Evolutionary conservation across 768 basidiomycete species (phyloP).

Genomic region (Mycena polygramma): DNA sequence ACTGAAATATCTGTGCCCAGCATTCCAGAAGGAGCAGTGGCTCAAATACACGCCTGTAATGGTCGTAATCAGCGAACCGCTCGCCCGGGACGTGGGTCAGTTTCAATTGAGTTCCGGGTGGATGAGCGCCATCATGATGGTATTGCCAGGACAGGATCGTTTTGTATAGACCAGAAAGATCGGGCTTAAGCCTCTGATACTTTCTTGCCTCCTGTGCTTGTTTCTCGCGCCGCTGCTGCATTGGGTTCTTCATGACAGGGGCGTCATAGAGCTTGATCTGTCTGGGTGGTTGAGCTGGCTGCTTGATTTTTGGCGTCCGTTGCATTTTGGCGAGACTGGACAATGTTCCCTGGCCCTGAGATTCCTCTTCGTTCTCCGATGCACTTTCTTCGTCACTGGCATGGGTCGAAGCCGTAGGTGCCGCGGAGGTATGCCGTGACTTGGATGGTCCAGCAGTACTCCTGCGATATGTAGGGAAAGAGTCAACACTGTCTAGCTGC

Average conservation of each 20-base stretch:
- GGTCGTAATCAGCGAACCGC: conserved; percentile 70
- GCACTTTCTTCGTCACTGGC: conserved; percentile 60
- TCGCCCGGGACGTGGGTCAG: conserved; percentile 67
- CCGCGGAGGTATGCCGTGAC: conserved; percentile 31
- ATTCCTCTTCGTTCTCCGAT: conserved; percentile 60
- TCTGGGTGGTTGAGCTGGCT: conserved; percentile 64
- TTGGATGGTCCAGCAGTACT: conserved; percentile 40
- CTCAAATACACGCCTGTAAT: conserved; percentile 84
- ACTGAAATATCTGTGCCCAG: conserved; percentile 88
- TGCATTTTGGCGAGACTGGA: conserved; percentile 71
- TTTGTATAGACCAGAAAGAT: conserved; percentile 84
- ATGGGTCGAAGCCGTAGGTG: conserved; percentile 46
- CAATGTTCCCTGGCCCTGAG: conserved; percentile 56
- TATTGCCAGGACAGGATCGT: conserved; percentile 90
- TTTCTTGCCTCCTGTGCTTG: conserved; percentile 69
- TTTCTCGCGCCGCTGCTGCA: conserved; percentile 64
- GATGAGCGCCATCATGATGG: conserved; percentile 71
- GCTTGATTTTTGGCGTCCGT: conserved; percentile 70
- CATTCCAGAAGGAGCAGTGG: conserved; percentile 90
- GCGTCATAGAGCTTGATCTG: conserved; percentile 75
- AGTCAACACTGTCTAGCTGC: conserved; percentile 50
- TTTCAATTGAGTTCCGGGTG: conserved; percentile 63
- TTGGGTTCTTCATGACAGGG: conserved; percentile 58
- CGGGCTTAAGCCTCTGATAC: conserved; percentile 82
- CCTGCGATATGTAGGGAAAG: conserved; percentile 59